Evolutionary conservation across 1,284 basidiomycete species (phyloP).

Genomic region (Trichosporon ovoides): DNA sequence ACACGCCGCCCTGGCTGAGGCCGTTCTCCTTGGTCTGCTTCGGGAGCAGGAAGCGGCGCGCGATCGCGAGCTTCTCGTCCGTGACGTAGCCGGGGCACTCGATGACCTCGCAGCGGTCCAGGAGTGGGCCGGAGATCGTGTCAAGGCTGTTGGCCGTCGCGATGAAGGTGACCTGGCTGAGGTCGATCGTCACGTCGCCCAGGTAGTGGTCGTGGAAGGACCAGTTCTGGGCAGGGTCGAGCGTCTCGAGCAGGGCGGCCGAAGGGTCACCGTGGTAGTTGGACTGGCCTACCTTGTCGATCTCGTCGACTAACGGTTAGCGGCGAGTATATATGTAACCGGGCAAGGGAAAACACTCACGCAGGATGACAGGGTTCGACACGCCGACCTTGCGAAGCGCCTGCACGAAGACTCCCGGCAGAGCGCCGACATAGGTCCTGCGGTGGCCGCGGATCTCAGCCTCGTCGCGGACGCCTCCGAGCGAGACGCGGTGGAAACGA

Average conservation of each 20-base stretch:
- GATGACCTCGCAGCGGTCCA: constrained; percentile 94
- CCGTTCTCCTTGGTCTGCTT: constrained; percentile 89
- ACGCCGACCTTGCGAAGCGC: constrained; percentile 91
- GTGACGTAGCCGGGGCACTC: constrained; percentile 94
- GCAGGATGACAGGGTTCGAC: constrained; percentile 89
- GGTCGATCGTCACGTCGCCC: constrained; percentile 92
- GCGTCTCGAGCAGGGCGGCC: constrained; percentile 89
- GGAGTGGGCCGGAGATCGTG: constrained; percentile 87
- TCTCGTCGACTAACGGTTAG: constrained; percentile 66
- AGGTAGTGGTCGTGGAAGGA: constrained; percentile 79
- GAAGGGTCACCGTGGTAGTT: constrained; percentile 71
- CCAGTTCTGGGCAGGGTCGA: constrained; percentile 96
- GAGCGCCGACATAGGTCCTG: constrained; percentile 72
- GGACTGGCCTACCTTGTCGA: constrained; percentile 66
- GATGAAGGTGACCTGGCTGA: constrained; percentile 90
- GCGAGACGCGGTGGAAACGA: constrained; percentile 67
- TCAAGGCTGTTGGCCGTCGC: constrained; percentile 79
- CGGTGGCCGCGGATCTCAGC: constrained; percentile 98
- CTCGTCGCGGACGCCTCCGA: constrained; percentile 91
- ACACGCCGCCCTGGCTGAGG: constrained; percentile 69
- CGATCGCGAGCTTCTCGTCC: constrained; percentile 90
- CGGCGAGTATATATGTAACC: not conserved
- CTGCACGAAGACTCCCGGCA: constrained; percentile 95
- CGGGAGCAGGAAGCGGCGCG: constrained; percentile 80
- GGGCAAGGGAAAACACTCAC: no score